Percentiles rank a stretch among this genome's conserved stretches.
Conservation (phyloP, 352 stramenopile species). For the Phytophthora constricta region DNA sequence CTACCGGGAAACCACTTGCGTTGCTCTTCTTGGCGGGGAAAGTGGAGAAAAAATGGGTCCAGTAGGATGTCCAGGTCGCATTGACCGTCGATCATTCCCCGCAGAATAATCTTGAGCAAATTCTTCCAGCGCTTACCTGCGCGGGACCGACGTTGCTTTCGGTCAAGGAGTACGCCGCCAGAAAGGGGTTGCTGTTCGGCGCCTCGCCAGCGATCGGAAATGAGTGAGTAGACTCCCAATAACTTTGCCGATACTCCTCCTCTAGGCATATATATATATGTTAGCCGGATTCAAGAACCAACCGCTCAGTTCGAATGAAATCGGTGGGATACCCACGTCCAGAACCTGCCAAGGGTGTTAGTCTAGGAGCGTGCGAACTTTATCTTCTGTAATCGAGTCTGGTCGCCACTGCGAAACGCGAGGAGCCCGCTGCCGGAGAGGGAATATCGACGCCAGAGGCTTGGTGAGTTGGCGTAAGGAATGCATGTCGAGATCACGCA, state of each 20-base stretch:
- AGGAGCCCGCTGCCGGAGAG: not conserved
- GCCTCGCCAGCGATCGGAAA: not conserved
- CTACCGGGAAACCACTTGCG: not conserved
- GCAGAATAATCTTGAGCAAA: not conserved
- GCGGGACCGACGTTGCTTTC: conserved; percentile 2
- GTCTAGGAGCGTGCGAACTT: not conserved
- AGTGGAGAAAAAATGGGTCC: not conserved
- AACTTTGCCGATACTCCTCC: not conserved
- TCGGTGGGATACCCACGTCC: not conserved
- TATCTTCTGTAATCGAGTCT: not conserved
- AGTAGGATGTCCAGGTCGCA: conserved; percentile 8
- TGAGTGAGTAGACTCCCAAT: conserved; percentile 3
- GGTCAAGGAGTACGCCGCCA: not conserved
- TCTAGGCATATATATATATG: not conserved
- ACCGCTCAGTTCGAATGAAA: not conserved
- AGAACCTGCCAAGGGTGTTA: not conserved
- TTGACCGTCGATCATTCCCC: not conserved
- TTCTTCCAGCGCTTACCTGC: not conserved
- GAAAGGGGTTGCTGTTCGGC: not conserved
- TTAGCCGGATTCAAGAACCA: not conserved
- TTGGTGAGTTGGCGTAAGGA: not conserved
- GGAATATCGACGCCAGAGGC: not conserved
- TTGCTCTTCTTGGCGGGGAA: not conserved
- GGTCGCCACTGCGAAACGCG: not conserved
- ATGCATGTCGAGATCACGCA: not conserved